A percentile compares a stretch with the other conserved stretches of the same genome.
Evolutionary conservation across 1,284 basidiomycete species (phyloP).

Genomic region (Pseudozyma tsukubaensis): DNA sequence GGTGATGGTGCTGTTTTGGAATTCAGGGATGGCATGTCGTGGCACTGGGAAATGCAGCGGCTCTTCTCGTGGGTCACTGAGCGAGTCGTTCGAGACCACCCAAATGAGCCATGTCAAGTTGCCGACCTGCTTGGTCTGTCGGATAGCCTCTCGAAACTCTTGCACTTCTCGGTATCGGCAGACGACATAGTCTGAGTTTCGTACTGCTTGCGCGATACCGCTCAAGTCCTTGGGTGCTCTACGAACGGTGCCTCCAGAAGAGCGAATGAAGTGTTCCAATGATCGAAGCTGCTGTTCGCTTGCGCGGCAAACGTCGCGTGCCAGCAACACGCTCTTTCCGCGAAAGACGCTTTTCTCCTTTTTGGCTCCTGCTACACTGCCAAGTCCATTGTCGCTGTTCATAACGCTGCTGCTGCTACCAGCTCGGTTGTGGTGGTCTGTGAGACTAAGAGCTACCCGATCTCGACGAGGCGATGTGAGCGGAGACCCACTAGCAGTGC

Average conservation of each 20-base stretch:
- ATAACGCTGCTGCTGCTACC: neutral
- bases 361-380: conserved; percentile 1
- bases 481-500: conserved; percentile 30
- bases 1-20: conserved; percentile 76
- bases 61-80: conserved; percentile 78
- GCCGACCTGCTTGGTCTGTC: conserved; percentile 76
- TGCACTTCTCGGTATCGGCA: conserved; percentile 77
- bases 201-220: conserved; percentile 51
- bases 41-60: conserved; percentile 75
- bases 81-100: conserved; percentile 75
- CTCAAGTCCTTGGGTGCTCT: conserved; percentile 43
- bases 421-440: conserved; percentile 1
- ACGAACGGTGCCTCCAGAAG: conserved; percentile 34
- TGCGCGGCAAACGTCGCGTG: conserved; percentile 48
- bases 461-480: conserved; percentile 41
- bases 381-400: neutral
- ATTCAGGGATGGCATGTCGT: conserved; percentile 67
- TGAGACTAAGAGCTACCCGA: conserved; percentile 32
- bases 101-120: conserved; percentile 84
- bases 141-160: conserved; percentile 79
- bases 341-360: conserved; percentile 28
- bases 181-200: conserved; percentile 76
- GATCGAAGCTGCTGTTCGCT: conserved; percentile 66
- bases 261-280: conserved; percentile 66
- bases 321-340: conserved; percentile 45